Base-by-base conservation (phyloP, 345 rosid species). In the Aquilaria sinensis region DNA sequence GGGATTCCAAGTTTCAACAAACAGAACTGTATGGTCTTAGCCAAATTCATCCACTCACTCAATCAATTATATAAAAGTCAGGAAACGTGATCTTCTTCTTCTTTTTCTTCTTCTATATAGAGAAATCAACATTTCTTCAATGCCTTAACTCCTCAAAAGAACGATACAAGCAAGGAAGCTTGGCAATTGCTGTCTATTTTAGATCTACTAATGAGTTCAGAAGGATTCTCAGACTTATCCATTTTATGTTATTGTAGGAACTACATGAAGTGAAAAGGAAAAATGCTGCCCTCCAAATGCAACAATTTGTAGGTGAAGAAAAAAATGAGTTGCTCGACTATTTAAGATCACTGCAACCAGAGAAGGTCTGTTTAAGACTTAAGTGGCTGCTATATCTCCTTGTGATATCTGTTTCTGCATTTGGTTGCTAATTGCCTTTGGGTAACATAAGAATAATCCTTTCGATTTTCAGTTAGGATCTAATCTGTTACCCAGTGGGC, bases 241-340 rank as follows among this genome's bases (percentile, higher is more conserved):
- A 57, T 70, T 62, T 63, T 10, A 4, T 58, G 62, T 66, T 72
- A 16, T 65, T 80, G 56, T 58, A 90, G 98, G 95, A 93, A 76
- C 84, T 93, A 30, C 77, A 76, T 74, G 95, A 93, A 70, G 79
- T 81, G 67, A 79, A 85, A 78, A 83, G 96, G 72, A 88, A 85
- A 78, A 93, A 77, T 62, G 90, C 88, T 62, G 98, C 98, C 65
- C 88, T 93, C 73, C 98, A 90, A 68, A 90, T 93, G 98, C 98
- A 90, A 69, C 98, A 88, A 69, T 90, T 93, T 77, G 98, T 93
- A 56, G 95, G 98, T 0, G 98, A 93, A 84, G 98, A 93, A 82
- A 88, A 86, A 85, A 93, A 93, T 70, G 98, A 93, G 82, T 72
- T 90, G 68, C 75, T 93, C 70, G 98, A 93, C 80, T 93, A 90